Base-by-base conservation (phyloP, 768 basidiomycete genomes). In the Mycena vulgaris region DNA sequence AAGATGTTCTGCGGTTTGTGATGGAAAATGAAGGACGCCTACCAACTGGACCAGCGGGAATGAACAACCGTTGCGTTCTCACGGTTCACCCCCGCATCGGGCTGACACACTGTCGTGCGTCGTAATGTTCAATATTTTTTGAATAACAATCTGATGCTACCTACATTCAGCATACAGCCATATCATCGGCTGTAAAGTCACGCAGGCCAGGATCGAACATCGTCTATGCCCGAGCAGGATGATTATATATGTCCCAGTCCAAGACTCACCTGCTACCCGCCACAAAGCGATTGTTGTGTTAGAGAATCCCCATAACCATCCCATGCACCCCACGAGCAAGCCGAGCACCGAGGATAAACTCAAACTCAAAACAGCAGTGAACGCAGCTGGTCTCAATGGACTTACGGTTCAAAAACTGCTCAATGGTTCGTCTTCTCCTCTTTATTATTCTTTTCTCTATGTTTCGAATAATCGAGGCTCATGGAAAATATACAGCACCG, bases 331-430 rank as follows among this genome's bases (percentile, higher is more conserved):
- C 0, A 9, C 28, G 2, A 23, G 11, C 14, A 70, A 70, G 28
- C 69, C 69, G 8, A 60, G 49, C 13, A 25, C 63, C 3, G 28
- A 64, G 1, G 69, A 70, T 25, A 25, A 45, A 5, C 11, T 27
- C 1, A 57, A 40, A 17, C 63, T 70, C 7, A 19, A 35, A 0
- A 49, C 35, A 10, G 69, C 69, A 14, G 58, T 70, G 1, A 2
- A 60, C 11, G 57, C 63, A 9, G 25, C 31, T 8, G 63, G 63
- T 11, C 28, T 47, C 13, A 56, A 5, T 9, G 45, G 56, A n/a
- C 23, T 69, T 0, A 69, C 68, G 5, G 62, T 63, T n/a, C 53
- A 69, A 33, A 69, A 53, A 16, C 30, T 69, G 21, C 53, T 69
- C 9, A 48, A 69, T n/a, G 61, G 68, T 63, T 21, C 2, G 42